Evolutionary conservation across 148 eudicot genomes (phyloP).

Genomic region (Agrostemma githago): DNA sequence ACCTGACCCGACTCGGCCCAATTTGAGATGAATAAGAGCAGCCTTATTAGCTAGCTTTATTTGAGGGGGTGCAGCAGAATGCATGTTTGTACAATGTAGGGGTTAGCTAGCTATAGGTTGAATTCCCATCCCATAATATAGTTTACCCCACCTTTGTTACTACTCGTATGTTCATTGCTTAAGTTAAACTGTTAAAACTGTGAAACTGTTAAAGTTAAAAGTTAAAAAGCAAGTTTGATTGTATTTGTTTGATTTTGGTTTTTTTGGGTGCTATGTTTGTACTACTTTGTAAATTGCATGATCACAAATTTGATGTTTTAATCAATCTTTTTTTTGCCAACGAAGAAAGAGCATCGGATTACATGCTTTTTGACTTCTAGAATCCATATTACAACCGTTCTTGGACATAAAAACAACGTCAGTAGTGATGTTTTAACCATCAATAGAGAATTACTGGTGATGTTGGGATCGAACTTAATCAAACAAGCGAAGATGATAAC

Average conservation of each 20-base stretch:
- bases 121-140: not conserved
- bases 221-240: not conserved
- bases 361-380: no score
- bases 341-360: no score
- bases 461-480: no score
- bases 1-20: not conserved
- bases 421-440: no score
- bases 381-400: no score
- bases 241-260: not conserved
- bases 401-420: no score
- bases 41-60: not conserved
- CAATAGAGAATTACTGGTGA: no score
- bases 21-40: conserved; percentile 8
- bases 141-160: not conserved
- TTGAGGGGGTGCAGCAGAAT: not conserved
- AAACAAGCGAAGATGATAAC: no score
- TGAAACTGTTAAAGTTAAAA: no score
- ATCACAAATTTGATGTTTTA: not conserved
- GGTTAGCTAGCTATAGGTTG: conserved; percentile 22
- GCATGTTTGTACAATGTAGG: conserved; percentile 13
- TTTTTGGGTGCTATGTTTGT: not conserved
- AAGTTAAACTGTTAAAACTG: no score
- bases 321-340: no score
- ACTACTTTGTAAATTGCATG: not conserved
- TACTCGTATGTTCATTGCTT: not conserved